These are phyloP conservation scores for Citropsis articulata DNA, from an alignment of 345 rosid species.

Conservation along the genomic window DNA sequence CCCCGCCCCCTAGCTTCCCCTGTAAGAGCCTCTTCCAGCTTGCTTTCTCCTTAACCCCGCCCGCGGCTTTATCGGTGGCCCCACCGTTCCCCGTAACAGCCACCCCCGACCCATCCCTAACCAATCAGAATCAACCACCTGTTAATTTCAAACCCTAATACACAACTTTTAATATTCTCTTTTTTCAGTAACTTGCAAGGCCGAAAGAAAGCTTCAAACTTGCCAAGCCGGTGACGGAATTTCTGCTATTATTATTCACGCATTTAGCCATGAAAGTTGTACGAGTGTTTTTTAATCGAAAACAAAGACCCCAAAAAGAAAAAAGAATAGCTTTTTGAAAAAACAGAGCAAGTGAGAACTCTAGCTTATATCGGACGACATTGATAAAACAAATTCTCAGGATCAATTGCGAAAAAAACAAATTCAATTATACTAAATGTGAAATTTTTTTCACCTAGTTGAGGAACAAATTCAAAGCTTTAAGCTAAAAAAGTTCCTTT, in stretches of 20 bases:
- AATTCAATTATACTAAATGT: background rate
- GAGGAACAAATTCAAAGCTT: conserved; percentile 15
- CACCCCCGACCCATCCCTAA: conserved; percentile 80
- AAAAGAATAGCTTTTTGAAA: background rate
- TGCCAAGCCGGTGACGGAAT: conserved; percentile 11
- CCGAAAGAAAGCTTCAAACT: conserved; percentile 12
- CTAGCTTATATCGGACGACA: conserved; percentile 93
- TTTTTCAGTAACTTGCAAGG: background rate
- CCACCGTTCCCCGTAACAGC: conserved; percentile 70
- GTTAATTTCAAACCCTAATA: conserved; percentile 3
- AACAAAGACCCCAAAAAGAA: background rate
- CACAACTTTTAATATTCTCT: background rate
- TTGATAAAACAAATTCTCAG: conserved; percentile 30
- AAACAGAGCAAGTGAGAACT: conserved; percentile 2
- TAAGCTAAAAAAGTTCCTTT: conserved; percentile 1
- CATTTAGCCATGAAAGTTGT: conserved; percentile 20
- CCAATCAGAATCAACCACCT: conserved; percentile 14
- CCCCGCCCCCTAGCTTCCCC: conserved; percentile 68
- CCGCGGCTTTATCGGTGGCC: conserved; percentile 81
- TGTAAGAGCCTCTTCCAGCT: conserved; percentile 95
- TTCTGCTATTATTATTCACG: conserved; percentile 9
- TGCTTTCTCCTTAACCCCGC: conserved; percentile 88
- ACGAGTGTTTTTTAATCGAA: background rate
- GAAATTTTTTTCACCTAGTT: background rate
- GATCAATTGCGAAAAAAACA: background rate